phyloP scores from a whole-genome alignment of 306 rosid genomes.

The Styphnolobium japonicum region DNA sequence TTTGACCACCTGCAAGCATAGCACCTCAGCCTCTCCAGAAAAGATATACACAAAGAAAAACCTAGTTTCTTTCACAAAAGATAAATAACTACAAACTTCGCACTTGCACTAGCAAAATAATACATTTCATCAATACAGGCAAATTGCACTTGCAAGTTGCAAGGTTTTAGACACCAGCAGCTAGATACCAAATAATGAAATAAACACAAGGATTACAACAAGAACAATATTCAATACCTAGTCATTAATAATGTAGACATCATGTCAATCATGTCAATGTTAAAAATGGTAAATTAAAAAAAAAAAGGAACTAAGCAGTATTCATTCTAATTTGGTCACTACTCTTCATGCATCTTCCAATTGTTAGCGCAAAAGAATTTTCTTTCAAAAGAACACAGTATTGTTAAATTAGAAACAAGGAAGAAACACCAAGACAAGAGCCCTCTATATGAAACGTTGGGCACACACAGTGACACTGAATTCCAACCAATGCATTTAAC shows the following conservation, averaged over 20 bases:
- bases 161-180: background rate
- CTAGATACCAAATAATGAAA: background rate
- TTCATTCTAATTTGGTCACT: background rate
- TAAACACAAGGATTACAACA: background rate
- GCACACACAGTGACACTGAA: too few relatives aligned
- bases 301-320: background rate
- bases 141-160: background rate
- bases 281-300: background rate
- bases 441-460: background rate
- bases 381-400: background rate
- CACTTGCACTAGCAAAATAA: background rate
- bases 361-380: background rate
- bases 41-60: background rate
- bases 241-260: background rate
- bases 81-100: background rate
- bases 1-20: constrained; percentile 35
- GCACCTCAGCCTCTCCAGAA: background rate
- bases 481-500: background rate
- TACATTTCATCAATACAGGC: background rate
- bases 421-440: constrained; percentile 4
- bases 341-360: background rate
- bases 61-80: background rate
- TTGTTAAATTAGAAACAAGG: background rate
- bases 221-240: background rate
- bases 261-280: background rate